A percentile compares a stretch with the other conserved stretches of the same genome.
phyloP scores from a whole-genome alignment of 2,329 filamentous ascomycete genomes.

The Xylaria sp. region DNA sequence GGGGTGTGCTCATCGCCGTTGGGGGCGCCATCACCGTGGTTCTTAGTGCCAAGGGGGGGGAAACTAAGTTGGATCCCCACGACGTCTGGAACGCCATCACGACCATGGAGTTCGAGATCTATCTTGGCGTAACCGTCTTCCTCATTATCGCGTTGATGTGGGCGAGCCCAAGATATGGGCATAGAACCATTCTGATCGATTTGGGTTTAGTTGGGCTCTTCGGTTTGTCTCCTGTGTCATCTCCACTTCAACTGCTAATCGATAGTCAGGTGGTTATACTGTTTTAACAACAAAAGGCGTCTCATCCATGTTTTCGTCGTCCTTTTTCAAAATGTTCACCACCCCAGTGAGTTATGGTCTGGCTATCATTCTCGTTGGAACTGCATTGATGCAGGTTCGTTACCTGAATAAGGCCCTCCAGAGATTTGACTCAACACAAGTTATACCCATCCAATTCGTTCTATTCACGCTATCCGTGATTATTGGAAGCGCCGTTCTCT shows the following conservation, averaged over 20 bases:
- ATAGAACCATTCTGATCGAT: conserved; percentile 88
- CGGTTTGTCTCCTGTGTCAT: conserved; percentile 62
- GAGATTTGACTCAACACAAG: conserved; percentile 95
- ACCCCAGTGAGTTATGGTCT: conserved; percentile 93
- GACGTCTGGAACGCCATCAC: conserved; percentile 92
- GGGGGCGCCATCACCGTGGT: conserved; percentile 92
- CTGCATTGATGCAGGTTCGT: conserved; percentile 95
- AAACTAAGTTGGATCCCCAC: conserved; percentile 89
- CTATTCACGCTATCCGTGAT: conserved; percentile 97
- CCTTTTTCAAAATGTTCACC: conserved; percentile 86
- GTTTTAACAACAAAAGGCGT: conserved; percentile 96
- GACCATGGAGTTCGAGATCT: conserved; percentile 89
- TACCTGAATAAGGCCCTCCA: conserved; percentile 92
- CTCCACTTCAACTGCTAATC: conserved; percentile 24
- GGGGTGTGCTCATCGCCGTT: conserved; percentile 88
- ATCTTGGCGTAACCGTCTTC: conserved; percentile 78
- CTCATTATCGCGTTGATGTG: conserved; percentile 84
- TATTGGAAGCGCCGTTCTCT: conserved; percentile 89
- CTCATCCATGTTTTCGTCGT: conserved; percentile 92
- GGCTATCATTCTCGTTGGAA: conserved; percentile 80
- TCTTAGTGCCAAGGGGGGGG: conserved; percentile 86
- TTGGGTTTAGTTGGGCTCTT: conserved; percentile 93
- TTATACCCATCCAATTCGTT: conserved; percentile 98
- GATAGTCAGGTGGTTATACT: conserved; percentile 83
- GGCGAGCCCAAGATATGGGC: conserved; percentile 85